A percentile compares a stretch with the other conserved stretches of the same genome.
These are phyloP conservation scores for Ceratocystis papillata DNA, from an alignment of 2,329 filamentous ascomycete genomes.

Conservation along the genomic window DNA sequence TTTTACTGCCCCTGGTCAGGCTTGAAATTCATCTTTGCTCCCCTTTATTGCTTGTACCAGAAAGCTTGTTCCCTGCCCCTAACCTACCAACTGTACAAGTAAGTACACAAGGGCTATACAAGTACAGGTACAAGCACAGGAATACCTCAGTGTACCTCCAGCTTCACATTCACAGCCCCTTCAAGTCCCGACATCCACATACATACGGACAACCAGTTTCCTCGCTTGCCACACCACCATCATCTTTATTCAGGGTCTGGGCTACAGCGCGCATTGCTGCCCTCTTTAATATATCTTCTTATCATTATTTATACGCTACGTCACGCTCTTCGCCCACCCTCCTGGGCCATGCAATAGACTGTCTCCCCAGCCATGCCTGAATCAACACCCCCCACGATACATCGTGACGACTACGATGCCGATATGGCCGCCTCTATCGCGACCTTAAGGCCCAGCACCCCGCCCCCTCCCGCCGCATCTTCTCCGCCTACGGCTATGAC, in stretches of 20 bases:
- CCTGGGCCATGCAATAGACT: conserved; percentile 5
- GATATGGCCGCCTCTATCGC: conserved; percentile 34
- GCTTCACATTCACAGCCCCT: not conserved
- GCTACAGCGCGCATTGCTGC: not conserved
- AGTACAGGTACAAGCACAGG: not conserved
- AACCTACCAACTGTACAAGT: too few relatives aligned
- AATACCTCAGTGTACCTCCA: not conserved
- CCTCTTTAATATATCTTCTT: not conserved
- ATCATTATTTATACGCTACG: not conserved
- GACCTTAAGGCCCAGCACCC: conserved; percentile 39
- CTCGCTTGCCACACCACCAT: not conserved
- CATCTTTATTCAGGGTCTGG: not conserved
- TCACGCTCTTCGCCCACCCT: not conserved
- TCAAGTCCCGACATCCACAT: not conserved
- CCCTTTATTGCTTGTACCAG: conserved; percentile 1
- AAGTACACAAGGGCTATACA: too few relatives aligned
- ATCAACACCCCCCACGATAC: conserved; percentile 9
- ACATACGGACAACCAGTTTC: too few relatives aligned
- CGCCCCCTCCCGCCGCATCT: conserved; percentile 20
- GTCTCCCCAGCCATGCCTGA: conserved; percentile 10
- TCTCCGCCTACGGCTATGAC: conserved; percentile 35
- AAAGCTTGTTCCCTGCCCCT: not conserved
- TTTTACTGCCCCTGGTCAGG: not conserved
- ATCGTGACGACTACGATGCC: conserved; percentile 7
- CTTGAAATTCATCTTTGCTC: not conserved